Evolutionary conservation across 2,329 filamentous ascomycete species (phyloP), one percentile per base, ranked within the genome.

Genomic region (Fusarium nygamai): DNA sequence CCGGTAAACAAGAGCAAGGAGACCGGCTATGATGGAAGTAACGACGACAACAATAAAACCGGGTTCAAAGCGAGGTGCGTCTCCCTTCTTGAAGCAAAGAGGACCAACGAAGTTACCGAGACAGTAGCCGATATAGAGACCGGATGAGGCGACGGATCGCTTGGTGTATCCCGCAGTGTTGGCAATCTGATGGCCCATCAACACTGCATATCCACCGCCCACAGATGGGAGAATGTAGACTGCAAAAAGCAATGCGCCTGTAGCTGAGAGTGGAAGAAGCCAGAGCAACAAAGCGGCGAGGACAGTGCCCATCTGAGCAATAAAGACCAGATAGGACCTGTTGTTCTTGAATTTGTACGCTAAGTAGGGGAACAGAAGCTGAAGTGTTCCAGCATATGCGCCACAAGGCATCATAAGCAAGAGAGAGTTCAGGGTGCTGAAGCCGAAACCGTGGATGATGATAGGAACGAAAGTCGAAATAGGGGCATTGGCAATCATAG

Each of bases 161-260:
- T 88, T 88, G 0, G 87, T 88, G 60, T 88, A 88, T 4, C 87
- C 87, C 1, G 87, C 85, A 17, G 84, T 87, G 68, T 88, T 88
- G 33, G 86, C 85, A 82, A 89, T 76, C 44, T 77, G 75, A 2
- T 64, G 46, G 16, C 74, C 75, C 75, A 77, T 87, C 0, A 88
- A 76, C 11, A 88, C 84, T 4, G 85, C 86, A 67, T 89, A 89
- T 1, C 83, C 84, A 4, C 82, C 86, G 0, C 81, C 82, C 1
- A 83, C 71, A 0, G 83, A 85, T 2, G 86, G 83, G 14, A 89
- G 78, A 50, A 88, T 87, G 54, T 85, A 86, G 16, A 83, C 83
- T 1, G 83, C 88, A 68, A 88, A 88, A 0, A 89, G 77, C 3
- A 87, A 72, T 0, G 82, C 86, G 0, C 86, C 86, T 0, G 67